Evolutionary conservation across 306 rosid genomes (phyloP).

Genomic region (Prunus fruticosa): DNA sequence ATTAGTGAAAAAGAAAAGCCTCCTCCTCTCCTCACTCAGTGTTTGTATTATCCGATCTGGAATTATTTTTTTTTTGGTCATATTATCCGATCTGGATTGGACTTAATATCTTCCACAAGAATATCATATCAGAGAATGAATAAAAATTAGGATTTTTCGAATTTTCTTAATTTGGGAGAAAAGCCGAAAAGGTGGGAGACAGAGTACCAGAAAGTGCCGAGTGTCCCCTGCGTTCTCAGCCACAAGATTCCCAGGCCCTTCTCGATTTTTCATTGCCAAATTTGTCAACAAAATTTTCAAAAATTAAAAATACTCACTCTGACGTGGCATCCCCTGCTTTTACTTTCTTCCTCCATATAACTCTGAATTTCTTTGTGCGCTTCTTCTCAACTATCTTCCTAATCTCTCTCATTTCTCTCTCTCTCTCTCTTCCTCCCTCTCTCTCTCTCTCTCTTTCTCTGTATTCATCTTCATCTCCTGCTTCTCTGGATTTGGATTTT

Average conservation of each 20-base stretch:
- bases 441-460: slow-evolving; percentile 7
- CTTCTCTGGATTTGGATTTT: neutral
- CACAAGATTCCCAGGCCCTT: slow-evolving; percentile 55
- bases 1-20: neutral
- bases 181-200: slow-evolving; percentile 10
- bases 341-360: neutral
- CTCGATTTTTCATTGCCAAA: slow-evolving; percentile 45
- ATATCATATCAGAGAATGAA: neutral
- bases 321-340: slow-evolving; percentile 50
- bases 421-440: slow-evolving; percentile 6
- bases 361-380: neutral
- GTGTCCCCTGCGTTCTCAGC: slow-evolving; percentile 60
- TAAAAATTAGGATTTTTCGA: neutral
- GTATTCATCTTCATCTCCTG: slow-evolving; percentile 10
- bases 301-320: slow-evolving; percentile 5
- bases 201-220: slow-evolving; percentile 37
- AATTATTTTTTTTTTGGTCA: too few species aligned
- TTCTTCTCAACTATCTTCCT: slow-evolving; percentile 3
- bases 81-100: neutral
- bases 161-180: neutral
- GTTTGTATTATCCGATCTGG: neutral
- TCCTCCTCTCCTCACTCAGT: too few species aligned
- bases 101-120: slow-evolving; percentile 10
- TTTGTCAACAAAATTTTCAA: neutral
- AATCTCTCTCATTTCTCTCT: neutral